A percentile compares a stretch with the other conserved stretches of the same genome.
phyloP scores from a whole-genome alignment of 2,329 filamentous ascomycete species.

The Colletotrichum liriopes region DNA sequence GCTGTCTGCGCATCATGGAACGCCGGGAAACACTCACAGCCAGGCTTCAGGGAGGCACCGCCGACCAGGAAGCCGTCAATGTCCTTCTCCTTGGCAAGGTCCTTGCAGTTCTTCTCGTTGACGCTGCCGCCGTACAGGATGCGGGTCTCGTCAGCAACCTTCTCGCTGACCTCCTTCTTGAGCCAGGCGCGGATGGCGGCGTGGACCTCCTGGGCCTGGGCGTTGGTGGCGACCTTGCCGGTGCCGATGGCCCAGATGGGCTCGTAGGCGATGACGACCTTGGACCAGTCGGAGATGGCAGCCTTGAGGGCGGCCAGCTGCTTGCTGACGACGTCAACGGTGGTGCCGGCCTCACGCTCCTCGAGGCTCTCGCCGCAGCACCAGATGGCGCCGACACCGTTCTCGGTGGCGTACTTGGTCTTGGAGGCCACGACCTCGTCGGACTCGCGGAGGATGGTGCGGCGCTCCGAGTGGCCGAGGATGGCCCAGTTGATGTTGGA shows the following conservation, averaged over 20 bases:
- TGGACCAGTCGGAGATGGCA: slow-evolving; percentile 88
- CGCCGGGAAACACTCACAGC: slow-evolving; percentile 73
- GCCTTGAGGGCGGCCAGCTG: slow-evolving; percentile 89
- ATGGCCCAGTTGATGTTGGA: slow-evolving; percentile 90
- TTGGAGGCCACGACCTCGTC: slow-evolving; percentile 91
- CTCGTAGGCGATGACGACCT: slow-evolving; percentile 98
- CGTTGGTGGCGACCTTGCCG: slow-evolving; percentile 89
- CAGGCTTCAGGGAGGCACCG: slow-evolving; percentile 96
- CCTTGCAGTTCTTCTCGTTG: slow-evolving; percentile 97
- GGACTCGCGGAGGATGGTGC: slow-evolving; percentile 88
- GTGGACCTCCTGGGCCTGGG: slow-evolving; percentile 96
- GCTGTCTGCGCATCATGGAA: neutral
- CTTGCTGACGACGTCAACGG: slow-evolving; percentile 85
- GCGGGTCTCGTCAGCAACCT: slow-evolving; percentile 87
- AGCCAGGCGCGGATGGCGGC: slow-evolving; percentile 93
- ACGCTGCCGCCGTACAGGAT: slow-evolving; percentile 98
- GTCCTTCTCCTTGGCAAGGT: slow-evolving; percentile 91
- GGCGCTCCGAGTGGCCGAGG: slow-evolving; percentile 94
- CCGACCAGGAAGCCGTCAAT: slow-evolving; percentile 99
- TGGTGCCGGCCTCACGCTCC: slow-evolving; percentile 89
- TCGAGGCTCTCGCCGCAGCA: slow-evolving; percentile 97
- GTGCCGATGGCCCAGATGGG: slow-evolving; percentile 98
- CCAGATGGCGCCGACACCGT: slow-evolving; percentile 91
- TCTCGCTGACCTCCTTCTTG: slow-evolving; percentile 80
- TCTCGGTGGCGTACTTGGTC: slow-evolving; percentile 92